Evolutionary conservation across 176 grass and related monocot genomes (phyloP), one percentile per base, ranked within the genome.

Genomic region (Ensete glaucum): DNA sequence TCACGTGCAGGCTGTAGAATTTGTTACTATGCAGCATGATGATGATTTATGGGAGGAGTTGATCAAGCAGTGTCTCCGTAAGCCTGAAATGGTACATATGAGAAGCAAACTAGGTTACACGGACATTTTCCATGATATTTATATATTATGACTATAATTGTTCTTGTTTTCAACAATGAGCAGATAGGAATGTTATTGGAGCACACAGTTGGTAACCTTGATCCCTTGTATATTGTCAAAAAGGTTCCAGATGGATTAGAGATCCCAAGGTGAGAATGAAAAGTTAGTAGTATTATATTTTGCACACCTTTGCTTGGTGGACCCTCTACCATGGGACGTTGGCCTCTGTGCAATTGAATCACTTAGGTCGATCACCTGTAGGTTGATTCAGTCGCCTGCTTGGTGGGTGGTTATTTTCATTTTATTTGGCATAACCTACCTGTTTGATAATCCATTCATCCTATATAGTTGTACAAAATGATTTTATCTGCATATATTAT

Each of bases 121-220:
- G 17, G 8, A 7, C 22, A 69, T 69, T 43, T 43, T 24, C 10
- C 13, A 73, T 2, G 8, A 62, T 50, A 50, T 49, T 43, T 43
- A 43, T 43, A 43, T 27, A 21, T 21, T 48, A 10, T 48, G 19
- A 76, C n/a, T 49, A 62, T 49, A 20, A 62, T 50, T 55, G 10
- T 50, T 12, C 3, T 52, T 72, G 27, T 22, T 26, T 80, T 62
- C 13, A 49, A 24, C n/a, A 66, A 77, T 87, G 81, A 77, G 66
- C 90, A 99, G 95, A 91, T 99, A 26, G 95, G 95, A 71, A 99
- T 89, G 86, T 76, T 99, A 62, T 81, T 99, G 88, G 95, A 99
- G 82, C 90, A 99, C 82, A 99, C 95, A 24, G 86, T 99, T 73
- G 95, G 95, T 76, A 90, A 99, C 89, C 87, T 99, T 72, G 95